phyloP scores from a whole-genome alignment of 2,329 filamentous ascomycete species.

The Amesomyces nigricolor region DNA sequence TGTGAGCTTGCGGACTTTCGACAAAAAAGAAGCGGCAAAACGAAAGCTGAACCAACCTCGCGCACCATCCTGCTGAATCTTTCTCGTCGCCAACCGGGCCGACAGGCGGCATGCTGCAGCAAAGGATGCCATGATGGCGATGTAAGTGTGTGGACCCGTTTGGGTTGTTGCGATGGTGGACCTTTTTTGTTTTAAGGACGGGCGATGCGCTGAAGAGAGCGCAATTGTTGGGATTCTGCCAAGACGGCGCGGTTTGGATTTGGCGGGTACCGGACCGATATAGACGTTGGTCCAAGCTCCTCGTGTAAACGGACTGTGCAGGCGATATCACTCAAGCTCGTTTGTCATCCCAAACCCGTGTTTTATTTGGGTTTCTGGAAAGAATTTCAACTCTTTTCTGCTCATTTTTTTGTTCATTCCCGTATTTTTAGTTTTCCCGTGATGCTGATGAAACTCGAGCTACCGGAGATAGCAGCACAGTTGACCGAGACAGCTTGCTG shows the following conservation, averaged over 20 bases:
- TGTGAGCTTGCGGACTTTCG: conserved; percentile 7
- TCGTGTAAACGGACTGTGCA: too few relatives aligned
- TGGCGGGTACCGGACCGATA: conserved; percentile 8
- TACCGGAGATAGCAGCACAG: too few relatives aligned
- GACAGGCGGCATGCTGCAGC: conserved; percentile 59
- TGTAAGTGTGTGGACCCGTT: conserved; percentile 13
- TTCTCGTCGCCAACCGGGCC: conserved; percentile 51
- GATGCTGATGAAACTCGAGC: too few relatives aligned
- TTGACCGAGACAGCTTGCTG: too few relatives aligned
- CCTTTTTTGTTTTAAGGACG: conserved; percentile 4
- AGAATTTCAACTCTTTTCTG: too few relatives aligned
- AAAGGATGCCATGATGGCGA: conserved; percentile 58
- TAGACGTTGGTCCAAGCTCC: conserved; percentile 12
- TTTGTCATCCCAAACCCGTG: too few relatives aligned
- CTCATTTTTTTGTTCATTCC: too few relatives aligned
- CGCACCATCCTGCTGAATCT: conserved; percentile 48
- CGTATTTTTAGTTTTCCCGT: too few relatives aligned
- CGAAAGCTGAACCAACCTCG: conserved; percentile 44
- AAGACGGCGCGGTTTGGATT: background rate
- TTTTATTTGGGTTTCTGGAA: too few relatives aligned
- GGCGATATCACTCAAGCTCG: too few relatives aligned
- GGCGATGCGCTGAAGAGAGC: background rate
- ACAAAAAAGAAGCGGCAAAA: too few relatives aligned
- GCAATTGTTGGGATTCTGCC: background rate
- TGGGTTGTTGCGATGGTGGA: conserved; percentile 11